Evolutionary conservation across 2,329 filamentous ascomycete genomes (phyloP).

Genomic region (Colletotrichum simmondsii): DNA sequence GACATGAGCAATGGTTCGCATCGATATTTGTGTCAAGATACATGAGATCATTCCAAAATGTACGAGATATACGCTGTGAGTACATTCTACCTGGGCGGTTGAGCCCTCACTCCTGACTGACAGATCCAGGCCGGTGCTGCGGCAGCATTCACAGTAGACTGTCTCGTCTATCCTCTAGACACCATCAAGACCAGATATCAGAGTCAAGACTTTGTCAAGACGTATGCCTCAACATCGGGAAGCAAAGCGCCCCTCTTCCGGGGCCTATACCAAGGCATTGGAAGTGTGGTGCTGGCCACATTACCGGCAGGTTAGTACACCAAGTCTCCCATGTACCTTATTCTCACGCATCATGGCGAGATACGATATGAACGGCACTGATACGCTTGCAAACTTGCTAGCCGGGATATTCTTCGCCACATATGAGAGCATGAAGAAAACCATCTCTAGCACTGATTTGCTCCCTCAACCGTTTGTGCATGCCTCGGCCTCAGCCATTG

Average conservation of each 20-base stretch:
- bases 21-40: not conserved
- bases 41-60: slow-evolving; percentile 4
- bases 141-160: slow-evolving; percentile 86
- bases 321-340: not conserved
- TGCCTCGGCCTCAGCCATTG: slow-evolving; percentile 77
- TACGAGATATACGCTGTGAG: slow-evolving; percentile 36
- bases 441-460: slow-evolving; percentile 63
- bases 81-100: not conserved
- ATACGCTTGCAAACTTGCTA: slow-evolving; percentile 41
- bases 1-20: not conserved
- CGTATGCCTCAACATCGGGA: slow-evolving; percentile 69
- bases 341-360: not conserved
- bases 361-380: not conserved
- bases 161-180: slow-evolving; percentile 88
- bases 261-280: slow-evolving; percentile 88
- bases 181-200: slow-evolving; percentile 90
- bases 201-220: slow-evolving; percentile 77
- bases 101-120: not conserved
- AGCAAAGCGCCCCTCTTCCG: slow-evolving; percentile 69
- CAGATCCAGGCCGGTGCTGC: slow-evolving; percentile 79
- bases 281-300: slow-evolving; percentile 85
- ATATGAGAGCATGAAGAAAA: slow-evolving; percentile 80
- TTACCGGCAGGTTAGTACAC: slow-evolving; percentile 77
- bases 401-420: slow-evolving; percentile 91
- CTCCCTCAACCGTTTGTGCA: slow-evolving; percentile 78